Percentiles rank a stretch among this genome's conserved stretches.
Conservation (phyloP, 2,329 filamentous ascomycete species). For the Emydomyces testavorans region DNA sequence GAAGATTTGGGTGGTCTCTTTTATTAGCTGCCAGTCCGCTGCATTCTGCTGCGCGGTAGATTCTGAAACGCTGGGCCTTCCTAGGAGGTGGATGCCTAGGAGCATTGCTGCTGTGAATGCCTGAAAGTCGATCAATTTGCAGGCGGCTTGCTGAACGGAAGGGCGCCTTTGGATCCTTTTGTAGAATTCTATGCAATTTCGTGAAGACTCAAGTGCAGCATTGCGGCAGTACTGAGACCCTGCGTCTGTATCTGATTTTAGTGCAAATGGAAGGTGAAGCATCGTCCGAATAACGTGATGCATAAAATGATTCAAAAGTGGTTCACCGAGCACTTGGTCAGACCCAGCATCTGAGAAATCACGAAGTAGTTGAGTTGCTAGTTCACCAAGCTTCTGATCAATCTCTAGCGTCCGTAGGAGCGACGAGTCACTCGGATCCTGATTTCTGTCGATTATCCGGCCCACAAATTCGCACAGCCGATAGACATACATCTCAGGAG, state of each 20-base stretch:
- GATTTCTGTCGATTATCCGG: conserved; percentile 35
- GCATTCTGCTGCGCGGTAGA: conserved; percentile 25
- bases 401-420: conserved; percentile 33
- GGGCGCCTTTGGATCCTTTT: conserved; percentile 24
- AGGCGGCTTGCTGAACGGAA: conserved; percentile 22
- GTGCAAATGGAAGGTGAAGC: conserved; percentile 40
- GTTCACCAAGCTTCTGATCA: conserved; percentile 32
- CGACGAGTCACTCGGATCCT: conserved; percentile 26
- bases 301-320: conserved; percentile 30
- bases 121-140: conserved; percentile 40
- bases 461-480: conserved; percentile 29
- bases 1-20: conserved; percentile 25
- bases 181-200: conserved; percentile 33
- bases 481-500: conserved; percentile 23
- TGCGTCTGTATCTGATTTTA: conserved; percentile 29
- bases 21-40: conserved; percentile 30
- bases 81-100: conserved; percentile 35
- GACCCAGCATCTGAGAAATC: conserved; percentile 9
- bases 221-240: conserved; percentile 32
- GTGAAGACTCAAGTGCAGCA: conserved; percentile 33
- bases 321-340: background rate
- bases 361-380: conserved; percentile 21
- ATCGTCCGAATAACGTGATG: conserved; percentile 32
- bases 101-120: conserved; percentile 39
- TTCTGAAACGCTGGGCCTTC: conserved; percentile 24